phyloP scores from a whole-genome alignment of 2,329 filamentous ascomycete genomes.

The Phialophora expanda region DNA sequence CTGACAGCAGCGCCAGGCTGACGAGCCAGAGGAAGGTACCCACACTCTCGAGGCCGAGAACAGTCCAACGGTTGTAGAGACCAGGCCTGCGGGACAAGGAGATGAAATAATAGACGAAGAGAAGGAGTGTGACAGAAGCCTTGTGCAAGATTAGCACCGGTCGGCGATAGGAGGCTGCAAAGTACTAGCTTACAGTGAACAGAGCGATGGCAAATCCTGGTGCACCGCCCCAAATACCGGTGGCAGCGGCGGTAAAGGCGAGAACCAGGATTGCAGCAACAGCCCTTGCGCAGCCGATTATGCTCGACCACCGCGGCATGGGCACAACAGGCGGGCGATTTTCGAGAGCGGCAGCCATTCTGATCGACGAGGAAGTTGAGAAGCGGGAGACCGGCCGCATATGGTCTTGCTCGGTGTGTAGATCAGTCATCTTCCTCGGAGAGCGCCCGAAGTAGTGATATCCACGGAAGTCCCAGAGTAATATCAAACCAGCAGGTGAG shows the following conservation, averaged over 20 bases:
- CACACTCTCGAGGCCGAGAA: constrained; percentile 35
- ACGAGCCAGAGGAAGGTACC: constrained; percentile 36
- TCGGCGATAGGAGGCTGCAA: background rate
- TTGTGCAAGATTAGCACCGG: constrained; percentile 13
- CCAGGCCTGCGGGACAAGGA: constrained; percentile 31
- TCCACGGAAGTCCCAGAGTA: background rate
- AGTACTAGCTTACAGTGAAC: constrained; percentile 34
- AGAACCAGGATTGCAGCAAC: constrained; percentile 32
- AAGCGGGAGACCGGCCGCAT: constrained; percentile 27
- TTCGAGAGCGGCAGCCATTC: constrained; percentile 19
- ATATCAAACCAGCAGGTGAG: background rate
- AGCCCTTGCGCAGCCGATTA: constrained; percentile 34
- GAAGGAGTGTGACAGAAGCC: constrained; percentile 32
- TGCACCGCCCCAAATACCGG: constrained; percentile 32
- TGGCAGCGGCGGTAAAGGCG: constrained; percentile 31
- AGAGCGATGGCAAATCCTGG: constrained; percentile 32
- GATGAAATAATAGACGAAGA: constrained; percentile 37
- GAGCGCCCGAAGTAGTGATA: background rate
- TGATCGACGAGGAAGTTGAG: constrained; percentile 28
- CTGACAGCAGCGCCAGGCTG: constrained; percentile 29
- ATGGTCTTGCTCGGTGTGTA: constrained; percentile 8
- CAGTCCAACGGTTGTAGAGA: constrained; percentile 36
- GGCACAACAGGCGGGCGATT: constrained; percentile 28
- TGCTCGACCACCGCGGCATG: constrained; percentile 37
- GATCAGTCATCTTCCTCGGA: constrained; percentile 21